A percentile compares a stretch with the other conserved stretches of the same genome.
These are phyloP conservation scores for Letharia columbiana DNA, from an alignment of 495 filamentous ascomycete genomes.

Conservation along the genomic window DNA sequence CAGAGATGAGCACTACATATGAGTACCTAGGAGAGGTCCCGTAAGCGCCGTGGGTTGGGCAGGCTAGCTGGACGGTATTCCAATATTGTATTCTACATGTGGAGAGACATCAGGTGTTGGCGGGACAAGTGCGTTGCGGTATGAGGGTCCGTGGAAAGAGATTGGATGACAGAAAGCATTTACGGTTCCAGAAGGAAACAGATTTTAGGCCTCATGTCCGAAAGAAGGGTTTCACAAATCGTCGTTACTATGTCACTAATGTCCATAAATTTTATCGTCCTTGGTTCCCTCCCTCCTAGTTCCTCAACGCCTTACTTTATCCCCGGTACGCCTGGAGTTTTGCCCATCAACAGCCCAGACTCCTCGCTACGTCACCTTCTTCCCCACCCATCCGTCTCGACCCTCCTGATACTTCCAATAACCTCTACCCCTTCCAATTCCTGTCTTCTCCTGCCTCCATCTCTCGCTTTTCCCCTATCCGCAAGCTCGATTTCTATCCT, in stretches of 20 bases:
- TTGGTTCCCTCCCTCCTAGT: not conserved
- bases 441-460: not conserved
- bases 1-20: too few relatives aligned
- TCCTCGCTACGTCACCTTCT: not conserved
- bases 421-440: constrained; percentile 19
- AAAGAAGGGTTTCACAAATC: not conserved
- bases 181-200: too few relatives aligned
- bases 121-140: too few relatives aligned
- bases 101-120: too few relatives aligned
- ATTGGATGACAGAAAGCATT: too few relatives aligned
- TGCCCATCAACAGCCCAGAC: not conserved
- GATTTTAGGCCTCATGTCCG: not conserved
- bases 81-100: too few relatives aligned
- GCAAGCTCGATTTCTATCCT: constrained; percentile 24
- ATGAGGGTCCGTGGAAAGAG: too few relatives aligned
- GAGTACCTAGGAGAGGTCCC: too few relatives aligned
- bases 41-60: too few relatives aligned
- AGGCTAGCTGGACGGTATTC: too few relatives aligned
- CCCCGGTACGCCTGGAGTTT: not conserved
- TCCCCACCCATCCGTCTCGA: constrained; percentile 23
- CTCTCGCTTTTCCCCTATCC: constrained; percentile 8
- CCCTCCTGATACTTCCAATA: constrained; percentile 18
- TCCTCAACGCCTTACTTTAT: not conserved
- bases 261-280: not conserved
- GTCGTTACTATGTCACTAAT: not conserved